These are phyloP conservation scores for Teunomyces lycoperdinae DNA, from an alignment of 805 yeast species.

Conservation along the genomic window DNA sequence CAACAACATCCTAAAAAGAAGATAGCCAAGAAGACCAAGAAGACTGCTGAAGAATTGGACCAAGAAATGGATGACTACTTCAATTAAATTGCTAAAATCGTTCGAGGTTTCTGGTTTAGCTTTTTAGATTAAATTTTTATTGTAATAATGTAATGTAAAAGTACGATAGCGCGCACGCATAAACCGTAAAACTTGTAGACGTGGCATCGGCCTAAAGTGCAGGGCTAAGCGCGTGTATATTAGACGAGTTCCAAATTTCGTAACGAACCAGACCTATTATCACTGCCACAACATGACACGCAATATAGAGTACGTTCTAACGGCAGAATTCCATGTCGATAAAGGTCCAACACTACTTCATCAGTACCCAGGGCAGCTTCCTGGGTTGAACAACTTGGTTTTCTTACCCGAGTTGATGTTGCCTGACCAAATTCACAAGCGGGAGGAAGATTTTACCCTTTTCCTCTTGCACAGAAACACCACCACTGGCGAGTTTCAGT, in stretches of 20 bases:
- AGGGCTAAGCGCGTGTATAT: background rate
- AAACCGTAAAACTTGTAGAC: background rate
- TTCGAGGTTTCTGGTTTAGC: too few relatives aligned
- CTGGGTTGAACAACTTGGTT: constrained; percentile 34
- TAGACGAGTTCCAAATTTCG: constrained; percentile 1
- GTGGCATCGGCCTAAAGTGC: background rate
- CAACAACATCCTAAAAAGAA: constrained; percentile 31
- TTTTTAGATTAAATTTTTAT: background rate
- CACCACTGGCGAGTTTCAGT: constrained; percentile 38
- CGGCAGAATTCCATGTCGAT: constrained; percentile 79
- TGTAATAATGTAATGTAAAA: background rate
- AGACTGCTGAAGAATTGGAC: constrained; percentile 90
- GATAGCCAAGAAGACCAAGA: constrained; percentile 43
- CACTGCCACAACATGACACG: constrained; percentile 7
- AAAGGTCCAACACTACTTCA: constrained; percentile 65
- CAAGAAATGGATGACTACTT: constrained; percentile 98
- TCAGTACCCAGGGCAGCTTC: constrained; percentile 52
- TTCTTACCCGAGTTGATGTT: constrained; percentile 56
- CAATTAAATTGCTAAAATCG: background rate
- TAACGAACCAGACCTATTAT: background rate
- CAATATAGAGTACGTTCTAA: constrained; percentile 55
- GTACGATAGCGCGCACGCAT: background rate
- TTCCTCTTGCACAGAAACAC: constrained; percentile 50
- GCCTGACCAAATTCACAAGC: constrained; percentile 58
- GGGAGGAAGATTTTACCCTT: constrained; percentile 57